Evolutionary conservation across 2,329 filamentous ascomycete species (phyloP), one percentile per base, ranked within the genome.

Genomic region (Aspergillus quadrilineatus): DNA sequence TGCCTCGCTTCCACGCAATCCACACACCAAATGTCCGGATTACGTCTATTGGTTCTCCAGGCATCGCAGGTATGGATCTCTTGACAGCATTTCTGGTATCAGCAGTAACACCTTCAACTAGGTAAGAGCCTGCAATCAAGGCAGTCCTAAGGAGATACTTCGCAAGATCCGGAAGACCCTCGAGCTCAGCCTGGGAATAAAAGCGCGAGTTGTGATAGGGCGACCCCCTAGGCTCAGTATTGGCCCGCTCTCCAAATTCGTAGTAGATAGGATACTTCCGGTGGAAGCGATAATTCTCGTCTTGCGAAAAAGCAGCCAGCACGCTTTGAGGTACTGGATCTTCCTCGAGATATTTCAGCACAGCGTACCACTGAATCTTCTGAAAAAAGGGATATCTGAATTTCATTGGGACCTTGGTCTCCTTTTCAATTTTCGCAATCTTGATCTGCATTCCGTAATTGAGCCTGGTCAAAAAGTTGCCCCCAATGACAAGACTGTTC

Each of bases 311-410:
- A 10, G 79, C 73, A 39, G 84, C 76, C 48, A 81, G 74, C 4
- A 88, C 79, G 42, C 74, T 75, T 26, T 75, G 72, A 1, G 86
- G 85, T n/a, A 88, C 70, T 2, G 85, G 85, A 68, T 89, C 86
- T 29, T 83, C 79, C 51, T 83, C 79, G 37, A 89, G 75, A 64
- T 88, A 89, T 62, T 83, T 80, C 65, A 87, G 75, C n/a, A 82
- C 78, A 1, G 84, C 80, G 62, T 86, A 85, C 86, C 86, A 89
- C 77, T 87, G 85, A 53, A 88, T 82, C 65, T 85, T 86, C 67
- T 88, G 85, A 68, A 88, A 89, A 68, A 82, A 84, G 1, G 86
- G 86, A 66, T 88, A 88, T 49, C 85, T 77, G 67, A 88, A 88
- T 63, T 86, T 87, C 61, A 80, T 75, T 0, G 84, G 82, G 4